Evolutionary conservation across 192 early-diverging fungal species (phyloP).

Genomic region (Pilobolus umbonatus): DNA sequence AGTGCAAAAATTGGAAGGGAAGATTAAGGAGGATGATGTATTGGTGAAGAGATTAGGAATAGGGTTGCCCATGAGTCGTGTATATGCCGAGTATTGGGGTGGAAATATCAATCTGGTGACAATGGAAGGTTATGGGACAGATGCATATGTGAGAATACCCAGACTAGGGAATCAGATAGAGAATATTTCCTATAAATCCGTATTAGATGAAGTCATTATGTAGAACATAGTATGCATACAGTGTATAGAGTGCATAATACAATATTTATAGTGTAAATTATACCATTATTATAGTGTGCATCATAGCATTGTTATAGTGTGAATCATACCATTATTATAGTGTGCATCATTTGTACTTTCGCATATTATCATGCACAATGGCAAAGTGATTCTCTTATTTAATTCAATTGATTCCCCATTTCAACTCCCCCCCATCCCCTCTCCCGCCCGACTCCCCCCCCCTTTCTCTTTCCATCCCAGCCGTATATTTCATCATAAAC

Average conservation of each 20-base stretch:
- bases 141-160: slow-evolving; percentile 85
- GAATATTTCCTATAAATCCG: slow-evolving; percentile 26
- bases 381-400: too few species aligned
- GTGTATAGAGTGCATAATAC: not conserved
- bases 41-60: slow-evolving; percentile 54
- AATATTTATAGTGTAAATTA: too few species aligned
- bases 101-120: slow-evolving; percentile 75
- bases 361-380: too few species aligned
- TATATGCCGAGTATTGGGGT: slow-evolving; percentile 97
- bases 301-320: too few species aligned
- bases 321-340: too few species aligned
- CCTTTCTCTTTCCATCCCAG: too few species aligned
- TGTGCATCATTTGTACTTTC: not conserved
- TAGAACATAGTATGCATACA: too few species aligned
- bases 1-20: slow-evolving; percentile 72
- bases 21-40: slow-evolving; percentile 41
- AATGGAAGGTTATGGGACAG: slow-evolving; percentile 87
- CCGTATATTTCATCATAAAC: too few species aligned
- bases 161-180: slow-evolving; percentile 66
- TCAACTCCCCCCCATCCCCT: too few species aligned
- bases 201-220: not conserved
- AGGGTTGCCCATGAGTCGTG: slow-evolving; percentile 88
- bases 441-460: too few species aligned
- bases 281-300: too few species aligned
- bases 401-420: too few species aligned